Base-by-base conservation (phyloP, 495 filamentous ascomycete species). In the Astrothelium subdiscretum region DNA sequence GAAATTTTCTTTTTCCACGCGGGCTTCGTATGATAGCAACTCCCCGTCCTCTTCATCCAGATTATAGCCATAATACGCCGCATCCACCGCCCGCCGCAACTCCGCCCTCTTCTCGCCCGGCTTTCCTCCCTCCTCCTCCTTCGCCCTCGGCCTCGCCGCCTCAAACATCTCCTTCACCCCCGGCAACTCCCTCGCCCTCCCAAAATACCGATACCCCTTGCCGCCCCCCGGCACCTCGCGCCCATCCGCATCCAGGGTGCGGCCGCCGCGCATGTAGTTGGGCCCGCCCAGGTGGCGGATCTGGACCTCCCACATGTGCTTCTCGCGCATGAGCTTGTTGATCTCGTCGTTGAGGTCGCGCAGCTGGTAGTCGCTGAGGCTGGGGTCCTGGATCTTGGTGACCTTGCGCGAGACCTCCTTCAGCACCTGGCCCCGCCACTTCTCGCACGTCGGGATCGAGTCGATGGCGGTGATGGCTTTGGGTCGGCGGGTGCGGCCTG, bases 331-430 rank as follows among this genome's bases (percentile, higher is more conserved):
- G 58, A 95, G 83, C 76, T 95, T 95, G 78, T 98, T 98, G 80
- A 98, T 95, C 77, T 98, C 95, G 75, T 98, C 94, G 75, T 98
- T 98, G 67, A 98, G 80, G 74, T 98, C 94, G 63, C 94, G 87
- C 75, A 98, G 92, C 78, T 97, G 94, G 78, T 86, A 97, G 78
- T 98, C 94, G 75, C 85, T 89, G 15, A 97, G 81, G 31, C 86
- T 86, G 6, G 79, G 74, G 66, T 97, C 95, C 73, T 97, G 94
- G 78, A 98, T 97, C 68, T 90, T 88, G 54, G 90, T 86, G 24
- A 97, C 89, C 74, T 97, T 97, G 73, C 94, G 90, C 61, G 89
- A 94, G 72, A 98, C 89, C 71, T 98, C 94, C 72, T 96, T 96
- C 52, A 98, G 87, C 32, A 96, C 91, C 69, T 97, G 95, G 54